Base-by-base conservation (phyloP, 129 eudicot genomes). In the Kitagawia praeruptora region DNA sequence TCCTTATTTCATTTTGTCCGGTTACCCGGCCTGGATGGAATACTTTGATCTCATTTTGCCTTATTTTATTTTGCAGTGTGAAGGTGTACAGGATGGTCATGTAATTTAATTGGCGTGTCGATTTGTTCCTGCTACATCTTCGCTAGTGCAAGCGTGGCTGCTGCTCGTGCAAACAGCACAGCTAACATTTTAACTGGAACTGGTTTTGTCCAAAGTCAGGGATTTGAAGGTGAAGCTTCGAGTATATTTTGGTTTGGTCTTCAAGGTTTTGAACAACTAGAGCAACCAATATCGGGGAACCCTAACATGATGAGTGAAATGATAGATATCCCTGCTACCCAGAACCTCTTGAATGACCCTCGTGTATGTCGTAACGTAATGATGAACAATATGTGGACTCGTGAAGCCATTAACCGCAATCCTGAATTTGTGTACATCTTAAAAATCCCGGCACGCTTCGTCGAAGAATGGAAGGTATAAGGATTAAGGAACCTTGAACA, bases 401-500 rank as follows among this genome's bases (percentile, higher is more conserved):
- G 4, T 39, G 41, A 39, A 39, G 4, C 41, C 41, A 39, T 5
- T 40, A 5, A 40, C 0, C 90, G 93, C 42, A 89, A 94, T 79
- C 98, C 97, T 6, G 98, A 94, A 79, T 93, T 94, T 77, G 93
- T 80, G 37, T 97, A 91, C 67, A 76, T 94, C 84, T 93, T 94
- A 7, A 94, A 91, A 97, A 94, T 76, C 98, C 98, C 14, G 86
- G 92, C 67, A 85, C 87, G 56, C 93, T 91, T 31, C 84, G 98
- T 77, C 98, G 90, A 76, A 87, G 97, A 64, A 78, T 94, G 86
- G 97, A 94, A 80, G 90, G 96, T 83, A 91, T 96, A 48, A 85
- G 98, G 80, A 91, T 90, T 96, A 44, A 85, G 98, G 80, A 91
- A 90, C 77, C 97, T 96, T 85, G 97, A 91, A 81, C 83, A 90